phyloP scores from a whole-genome alignment of 2,329 filamentous ascomycete species.

The Graphilbum sp. region DNA sequence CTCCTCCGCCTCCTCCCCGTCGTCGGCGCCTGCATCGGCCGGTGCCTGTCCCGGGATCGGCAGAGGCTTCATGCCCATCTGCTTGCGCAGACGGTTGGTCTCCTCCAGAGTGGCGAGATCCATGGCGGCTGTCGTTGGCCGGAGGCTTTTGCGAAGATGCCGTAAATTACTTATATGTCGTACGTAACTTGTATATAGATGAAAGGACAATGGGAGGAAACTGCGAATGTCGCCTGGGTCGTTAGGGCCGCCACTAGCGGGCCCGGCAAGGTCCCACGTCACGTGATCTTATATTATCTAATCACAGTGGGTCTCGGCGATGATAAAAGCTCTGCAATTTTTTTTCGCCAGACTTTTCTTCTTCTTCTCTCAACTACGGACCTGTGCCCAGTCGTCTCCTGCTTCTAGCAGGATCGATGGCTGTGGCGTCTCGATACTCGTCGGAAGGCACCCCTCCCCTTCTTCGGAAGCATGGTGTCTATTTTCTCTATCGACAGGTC shows the following conservation, averaged over 20 bases:
- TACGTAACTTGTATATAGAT: no score
- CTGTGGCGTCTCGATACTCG: slow-evolving; percentile 69
- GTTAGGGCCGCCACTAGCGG: no score
- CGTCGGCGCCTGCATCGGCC: not conserved
- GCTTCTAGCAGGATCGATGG: slow-evolving; percentile 52
- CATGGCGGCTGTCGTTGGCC: slow-evolving; percentile 20
- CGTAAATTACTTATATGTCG: not conserved
- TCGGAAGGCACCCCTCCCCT: slow-evolving; percentile 57
- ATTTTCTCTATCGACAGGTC: slow-evolving; percentile 88
- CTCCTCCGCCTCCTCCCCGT: slow-evolving; percentile 24
- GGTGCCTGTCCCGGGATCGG: slow-evolving; percentile 54
- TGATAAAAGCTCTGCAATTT: slow-evolving; percentile 16
- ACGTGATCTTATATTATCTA: not conserved
- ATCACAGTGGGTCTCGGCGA: slow-evolving; percentile 1
- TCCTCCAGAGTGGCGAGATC: slow-evolving; percentile 71
- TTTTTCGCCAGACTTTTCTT: slow-evolving; percentile 7
- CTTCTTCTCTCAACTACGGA: slow-evolving; percentile 36
- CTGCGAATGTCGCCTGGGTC: no score
- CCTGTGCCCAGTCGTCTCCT: slow-evolving; percentile 77
- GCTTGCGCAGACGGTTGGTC: slow-evolving; percentile 79
- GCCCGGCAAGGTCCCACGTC: no score
- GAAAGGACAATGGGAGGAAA: no score
- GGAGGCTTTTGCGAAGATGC: no score
- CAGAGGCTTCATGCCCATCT: slow-evolving; percentile 78
- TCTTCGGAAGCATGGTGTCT: slow-evolving; percentile 46